Evolutionary conservation across 768 basidiomycete species (phyloP).

Genomic region (Termitomyces sp.): DNA sequence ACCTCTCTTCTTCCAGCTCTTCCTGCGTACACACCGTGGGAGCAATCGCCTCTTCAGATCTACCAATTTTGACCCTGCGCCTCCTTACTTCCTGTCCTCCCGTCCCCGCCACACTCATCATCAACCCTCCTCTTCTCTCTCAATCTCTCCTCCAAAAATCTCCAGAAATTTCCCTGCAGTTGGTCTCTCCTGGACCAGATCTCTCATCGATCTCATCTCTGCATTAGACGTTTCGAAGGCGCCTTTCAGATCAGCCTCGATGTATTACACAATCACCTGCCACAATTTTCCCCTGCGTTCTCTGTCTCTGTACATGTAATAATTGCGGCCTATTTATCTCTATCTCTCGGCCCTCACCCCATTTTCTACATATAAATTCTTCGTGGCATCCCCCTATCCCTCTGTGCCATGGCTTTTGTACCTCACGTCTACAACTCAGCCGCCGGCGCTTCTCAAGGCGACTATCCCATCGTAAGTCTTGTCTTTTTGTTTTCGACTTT

Average conservation of each 20-base stretch:
- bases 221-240: constrained; percentile 4
- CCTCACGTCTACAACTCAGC: background rate
- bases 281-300: constrained; percentile 10
- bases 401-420: background rate
- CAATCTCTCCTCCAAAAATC: background rate
- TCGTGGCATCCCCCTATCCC: background rate
- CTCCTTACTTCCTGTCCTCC: background rate
- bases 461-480: background rate
- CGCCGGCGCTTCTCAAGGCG: background rate
- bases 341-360: background rate
- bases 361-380: constrained; percentile 2
- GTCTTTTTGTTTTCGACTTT: background rate
- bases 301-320: constrained; percentile 16
- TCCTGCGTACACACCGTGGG: constrained; percentile 30
- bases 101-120: background rate
- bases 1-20: constrained; percentile 9
- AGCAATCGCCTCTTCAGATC: constrained; percentile 3
- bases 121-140: background rate
- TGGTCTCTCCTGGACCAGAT: background rate
- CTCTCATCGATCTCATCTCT: constrained; percentile 19
- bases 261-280: constrained; percentile 12
- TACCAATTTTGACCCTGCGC: constrained; percentile 7
- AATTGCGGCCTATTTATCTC: constrained; percentile 4
- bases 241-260: constrained; percentile 5
- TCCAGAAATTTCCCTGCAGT: background rate